A percentile compares a stretch with the other conserved stretches of the same genome.
Evolutionary conservation across 805 yeast genomes (phyloP).

Genomic region (Myxozyma neglecta): DNA sequence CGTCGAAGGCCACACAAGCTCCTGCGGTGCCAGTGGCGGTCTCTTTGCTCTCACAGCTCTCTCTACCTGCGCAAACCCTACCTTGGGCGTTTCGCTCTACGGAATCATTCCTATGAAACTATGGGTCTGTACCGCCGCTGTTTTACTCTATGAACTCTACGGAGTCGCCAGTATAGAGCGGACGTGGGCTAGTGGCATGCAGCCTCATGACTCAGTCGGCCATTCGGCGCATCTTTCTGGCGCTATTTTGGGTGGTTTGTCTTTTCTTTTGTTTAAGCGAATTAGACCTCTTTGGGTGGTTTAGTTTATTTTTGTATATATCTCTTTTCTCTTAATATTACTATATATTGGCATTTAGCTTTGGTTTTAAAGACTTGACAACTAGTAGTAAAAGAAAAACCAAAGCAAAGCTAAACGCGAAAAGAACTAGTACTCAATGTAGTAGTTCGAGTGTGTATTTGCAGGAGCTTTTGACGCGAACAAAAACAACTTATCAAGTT

Average conservation of each 20-base stretch:
- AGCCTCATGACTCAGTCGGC: not conserved
- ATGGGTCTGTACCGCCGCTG: constrained; percentile 3
- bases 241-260: constrained; percentile 3
- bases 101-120: constrained; percentile 24
- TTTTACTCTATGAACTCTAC: not conserved
- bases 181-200: constrained; percentile 2
- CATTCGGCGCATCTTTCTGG: constrained; percentile 18
- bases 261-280: constrained; percentile 10
- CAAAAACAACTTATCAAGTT: too few relatives aligned
- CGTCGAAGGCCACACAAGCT: not conserved
- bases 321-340: not conserved
- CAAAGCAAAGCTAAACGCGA: too few relatives aligned
- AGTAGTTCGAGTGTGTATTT: too few relatives aligned
- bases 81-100: constrained; percentile 2
- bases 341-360: too few relatives aligned
- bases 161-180: not conserved
- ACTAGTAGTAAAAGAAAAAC: too few relatives aligned
- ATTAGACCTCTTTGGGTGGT: constrained; percentile 12
- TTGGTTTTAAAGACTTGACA: too few relatives aligned
- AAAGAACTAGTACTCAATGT: too few relatives aligned
- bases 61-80: constrained; percentile 17
- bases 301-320: not conserved
- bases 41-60: constrained; percentile 14
- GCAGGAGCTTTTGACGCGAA: too few relatives aligned
- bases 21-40: constrained; percentile 20